phyloP scores from a whole-genome alignment of 2,329 filamentous ascomycete species.

The Samsoniella hepiali region DNA sequence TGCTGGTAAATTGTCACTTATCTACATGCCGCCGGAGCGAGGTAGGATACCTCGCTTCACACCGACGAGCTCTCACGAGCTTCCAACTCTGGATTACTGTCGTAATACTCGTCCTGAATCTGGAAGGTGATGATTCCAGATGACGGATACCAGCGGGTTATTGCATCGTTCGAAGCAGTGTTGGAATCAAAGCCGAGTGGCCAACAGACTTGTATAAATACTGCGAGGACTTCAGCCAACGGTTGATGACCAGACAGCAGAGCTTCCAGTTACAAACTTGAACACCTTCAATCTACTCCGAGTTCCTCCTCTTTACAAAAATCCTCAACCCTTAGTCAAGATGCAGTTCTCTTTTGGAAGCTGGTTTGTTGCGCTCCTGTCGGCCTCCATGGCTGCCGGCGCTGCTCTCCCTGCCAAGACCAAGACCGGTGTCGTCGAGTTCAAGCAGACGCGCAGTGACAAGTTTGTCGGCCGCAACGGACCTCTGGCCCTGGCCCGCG shows the following conservation, averaged over 20 bases:
- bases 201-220: not conserved
- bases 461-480: constrained; percentile 27
- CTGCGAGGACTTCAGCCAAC: not conserved
- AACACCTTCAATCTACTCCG: not conserved
- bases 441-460: constrained; percentile 16
- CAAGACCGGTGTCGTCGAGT: constrained; percentile 6
- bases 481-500: constrained; percentile 32
- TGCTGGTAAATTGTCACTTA: not conserved
- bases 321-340: not conserved
- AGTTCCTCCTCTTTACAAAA: not conserved
- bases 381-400: constrained; percentile 17
- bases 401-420: constrained; percentile 16
- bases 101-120: not conserved
- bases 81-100: not conserved
- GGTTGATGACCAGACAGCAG: not conserved
- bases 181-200: not conserved
- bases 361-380: constrained; percentile 8
- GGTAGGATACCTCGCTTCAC: not conserved
- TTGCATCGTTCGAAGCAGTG: no score
- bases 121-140: not conserved
- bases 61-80: not conserved
- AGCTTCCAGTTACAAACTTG: not conserved
- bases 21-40: not conserved
- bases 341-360: constrained; percentile 14
- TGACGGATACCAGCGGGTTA: not conserved